Conservation (phyloP, 371 early-diverging fungal species). For the Phascolomyces articulosus region DNA sequence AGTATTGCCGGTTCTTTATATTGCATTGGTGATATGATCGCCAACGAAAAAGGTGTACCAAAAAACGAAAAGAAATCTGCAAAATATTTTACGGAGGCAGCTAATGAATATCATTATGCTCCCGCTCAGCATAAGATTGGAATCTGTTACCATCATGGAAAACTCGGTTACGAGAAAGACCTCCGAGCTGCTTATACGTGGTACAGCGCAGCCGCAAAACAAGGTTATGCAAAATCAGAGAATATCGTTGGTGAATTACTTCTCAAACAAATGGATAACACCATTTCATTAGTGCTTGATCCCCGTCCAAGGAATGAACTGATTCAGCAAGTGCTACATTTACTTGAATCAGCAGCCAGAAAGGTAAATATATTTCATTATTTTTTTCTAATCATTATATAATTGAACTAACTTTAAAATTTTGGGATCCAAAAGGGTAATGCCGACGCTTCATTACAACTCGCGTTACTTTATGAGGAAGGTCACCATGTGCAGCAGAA, state of each 20-base stretch:
- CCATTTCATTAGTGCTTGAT: not conserved
- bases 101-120: conserved; percentile 9
- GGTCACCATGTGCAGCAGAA: conserved; percentile 18
- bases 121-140: conserved; percentile 17
- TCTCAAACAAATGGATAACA: conserved; percentile 4
- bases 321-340: conserved; percentile 10
- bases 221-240: conserved; percentile 15
- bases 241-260: conserved; percentile 16
- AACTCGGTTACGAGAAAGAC: not conserved
- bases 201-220: conserved; percentile 16
- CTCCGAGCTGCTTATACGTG: conserved; percentile 12
- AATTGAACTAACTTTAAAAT: not conserved
- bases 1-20: conserved; percentile 12
- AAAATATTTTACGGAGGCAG: conserved; percentile 15
- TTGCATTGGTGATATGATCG: conserved; percentile 11
- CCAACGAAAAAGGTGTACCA: conserved; percentile 2
- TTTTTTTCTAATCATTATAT: conserved; percentile 1
- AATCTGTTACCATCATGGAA: conserved; percentile 9
- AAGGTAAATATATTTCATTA: conserved; percentile 1
- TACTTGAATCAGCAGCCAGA: conserved; percentile 18
- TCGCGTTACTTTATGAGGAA: conserved; percentile 26
- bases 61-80: conserved; percentile 4
- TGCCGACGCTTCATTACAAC: conserved; percentile 20
- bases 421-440: conserved; percentile 11
- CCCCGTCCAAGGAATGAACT: not conserved